Evolutionary conservation across 1,139 yeast genomes (phyloP).

Genomic region (Saccharomyces pastorianus): DNA sequence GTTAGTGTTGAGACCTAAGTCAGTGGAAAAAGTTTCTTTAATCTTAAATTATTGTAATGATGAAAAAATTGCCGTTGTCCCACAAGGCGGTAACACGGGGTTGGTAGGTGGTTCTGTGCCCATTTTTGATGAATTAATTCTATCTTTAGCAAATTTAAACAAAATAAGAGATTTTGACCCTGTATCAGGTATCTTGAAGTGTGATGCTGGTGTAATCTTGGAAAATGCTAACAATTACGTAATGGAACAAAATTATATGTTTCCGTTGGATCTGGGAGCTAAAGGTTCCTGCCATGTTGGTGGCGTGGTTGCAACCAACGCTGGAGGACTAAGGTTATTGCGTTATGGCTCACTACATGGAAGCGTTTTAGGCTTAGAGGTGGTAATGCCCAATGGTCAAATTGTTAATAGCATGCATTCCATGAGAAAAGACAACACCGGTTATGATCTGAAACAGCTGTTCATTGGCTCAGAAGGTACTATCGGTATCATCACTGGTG

Average conservation of each 20-base stretch:
- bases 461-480: conserved; percentile 94
- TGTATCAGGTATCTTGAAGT: conserved; percentile 76
- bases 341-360: conserved; percentile 94
- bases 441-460: conserved; percentile 83
- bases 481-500: conserved; percentile 82
- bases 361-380: conserved; percentile 82
- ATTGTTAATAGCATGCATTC: conserved; percentile 72
- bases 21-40: conserved; percentile 67
- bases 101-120: conserved; percentile 94
- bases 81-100: conserved; percentile 97
- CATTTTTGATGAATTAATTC: conserved; percentile 79
- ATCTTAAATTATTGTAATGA: conserved; percentile 80
- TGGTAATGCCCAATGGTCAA: conserved; percentile 83
- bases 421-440: conserved; percentile 87
- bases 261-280: conserved; percentile 93
- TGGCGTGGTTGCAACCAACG: conserved; percentile 92
- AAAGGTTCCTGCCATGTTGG: conserved; percentile 97
- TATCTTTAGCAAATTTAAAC: conserved; percentile 65
- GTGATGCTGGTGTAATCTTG: conserved; percentile 85
- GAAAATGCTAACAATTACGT: conserved; percentile 78
- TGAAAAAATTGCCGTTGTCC: conserved; percentile 73
- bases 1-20: conserved; percentile 76
- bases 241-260: conserved; percentile 75
- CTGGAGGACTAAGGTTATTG: conserved; percentile 85
- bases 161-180: conserved; percentile 73